Conservation (phyloP, 1,139 yeast genomes). For the Saccharomycopsis hybrid region DNA sequence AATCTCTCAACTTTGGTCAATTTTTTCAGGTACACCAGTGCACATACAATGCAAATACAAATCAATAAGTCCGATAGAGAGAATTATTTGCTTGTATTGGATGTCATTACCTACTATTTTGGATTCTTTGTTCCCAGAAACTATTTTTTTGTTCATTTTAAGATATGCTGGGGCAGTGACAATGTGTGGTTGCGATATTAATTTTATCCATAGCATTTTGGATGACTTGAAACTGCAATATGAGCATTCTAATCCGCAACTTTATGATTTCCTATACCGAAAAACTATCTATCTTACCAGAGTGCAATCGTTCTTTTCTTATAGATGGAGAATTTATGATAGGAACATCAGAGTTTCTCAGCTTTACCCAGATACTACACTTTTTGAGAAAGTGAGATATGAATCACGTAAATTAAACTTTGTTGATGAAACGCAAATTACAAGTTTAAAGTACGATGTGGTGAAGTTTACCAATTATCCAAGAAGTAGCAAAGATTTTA, state of each 20-base stretch:
- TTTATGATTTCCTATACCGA: conserved; percentile 6
- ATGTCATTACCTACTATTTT: conserved; percentile 2
- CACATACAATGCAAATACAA: neutral
- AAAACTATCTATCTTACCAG: conserved; percentile 9
- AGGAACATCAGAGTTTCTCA: conserved; percentile 1
- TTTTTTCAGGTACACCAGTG: neutral
- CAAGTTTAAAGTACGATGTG: neutral
- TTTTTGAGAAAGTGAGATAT: conserved; percentile 3
- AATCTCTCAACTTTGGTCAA: neutral
- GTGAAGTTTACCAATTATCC: conserved; percentile 11
- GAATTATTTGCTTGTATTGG: conserved; percentile 11
- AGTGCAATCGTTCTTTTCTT: conserved; percentile 5
- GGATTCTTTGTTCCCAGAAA: conserved; percentile 13
- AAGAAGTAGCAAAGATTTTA: neutral
- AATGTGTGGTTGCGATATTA: conserved; percentile 2
- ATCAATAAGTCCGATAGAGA: conserved; percentile 1
- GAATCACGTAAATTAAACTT: conserved; percentile 5
- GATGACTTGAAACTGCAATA: conserved; percentile 1
- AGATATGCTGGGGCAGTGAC: conserved; percentile 4
- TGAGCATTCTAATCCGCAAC: neutral
- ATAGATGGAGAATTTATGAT: conserved; percentile 7
- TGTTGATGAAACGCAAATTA: conserved; percentile 6
- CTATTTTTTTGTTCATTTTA: conserved; percentile 4
- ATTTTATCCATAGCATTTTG: conserved; percentile 1
- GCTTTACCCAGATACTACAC: conserved; percentile 9